phyloP scores from a whole-genome alignment of 306 rosid genomes.

The Abrus precatorius region DNA sequence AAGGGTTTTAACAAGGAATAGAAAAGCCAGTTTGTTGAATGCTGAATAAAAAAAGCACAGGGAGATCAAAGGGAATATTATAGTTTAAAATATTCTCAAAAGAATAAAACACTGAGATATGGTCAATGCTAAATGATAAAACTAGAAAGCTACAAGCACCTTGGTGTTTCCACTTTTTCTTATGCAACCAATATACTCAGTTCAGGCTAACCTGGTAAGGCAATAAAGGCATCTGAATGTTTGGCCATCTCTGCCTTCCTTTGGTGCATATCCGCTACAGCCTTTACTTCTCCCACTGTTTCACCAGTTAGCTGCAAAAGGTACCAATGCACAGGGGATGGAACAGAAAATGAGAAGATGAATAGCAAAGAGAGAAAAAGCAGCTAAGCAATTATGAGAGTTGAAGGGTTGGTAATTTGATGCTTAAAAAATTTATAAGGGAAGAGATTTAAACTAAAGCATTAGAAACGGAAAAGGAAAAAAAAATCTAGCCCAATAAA shows the following conservation, averaged over 20 bases:
- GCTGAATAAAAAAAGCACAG: constrained; percentile 29
- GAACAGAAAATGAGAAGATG: constrained; percentile 48
- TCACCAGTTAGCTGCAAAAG: constrained; percentile 93
- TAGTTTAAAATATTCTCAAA: constrained; percentile 22
- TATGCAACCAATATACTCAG: constrained; percentile 40
- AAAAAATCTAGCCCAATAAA: constrained; percentile 49
- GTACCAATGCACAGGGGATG: constrained; percentile 41
- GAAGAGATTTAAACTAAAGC: constrained; percentile 14
- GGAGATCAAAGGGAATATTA: constrained; percentile 26
- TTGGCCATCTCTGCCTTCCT: constrained; percentile 99
- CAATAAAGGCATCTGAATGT: constrained; percentile 99
- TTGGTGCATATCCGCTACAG: constrained; percentile 99
- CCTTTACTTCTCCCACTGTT: constrained; percentile 98
- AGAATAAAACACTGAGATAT: constrained; percentile 48
- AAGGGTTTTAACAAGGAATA: constrained; percentile 14
- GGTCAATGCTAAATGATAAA: constrained; percentile 58
- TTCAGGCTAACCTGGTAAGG: constrained; percentile 85
- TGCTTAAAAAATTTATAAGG: neutral
- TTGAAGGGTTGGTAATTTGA: constrained; percentile 52
- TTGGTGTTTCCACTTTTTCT: constrained; percentile 43
- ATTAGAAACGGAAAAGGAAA: neutral
- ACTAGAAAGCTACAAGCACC: constrained; percentile 52
- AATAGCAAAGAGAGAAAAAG: constrained; percentile 46
- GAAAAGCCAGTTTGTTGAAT: neutral
- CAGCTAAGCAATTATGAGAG: constrained; percentile 51